Evolutionary conservation across 495 filamentous ascomycete species (phyloP), one percentile per base, ranked within the genome.

Genomic region (Pyrenula massariospora): DNA sequence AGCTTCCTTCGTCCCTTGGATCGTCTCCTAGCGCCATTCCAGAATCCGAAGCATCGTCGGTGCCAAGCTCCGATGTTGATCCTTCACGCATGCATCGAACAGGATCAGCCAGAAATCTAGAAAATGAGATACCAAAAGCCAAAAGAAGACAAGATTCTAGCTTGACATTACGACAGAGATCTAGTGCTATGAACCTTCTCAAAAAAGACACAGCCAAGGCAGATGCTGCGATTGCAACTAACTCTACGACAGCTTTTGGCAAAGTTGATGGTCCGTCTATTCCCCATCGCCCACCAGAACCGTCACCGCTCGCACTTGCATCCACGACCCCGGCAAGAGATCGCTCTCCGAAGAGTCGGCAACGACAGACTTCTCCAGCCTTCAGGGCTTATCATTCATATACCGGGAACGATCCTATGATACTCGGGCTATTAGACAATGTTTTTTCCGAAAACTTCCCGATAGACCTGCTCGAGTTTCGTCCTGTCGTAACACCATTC

Each of bases 371-470:
- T 42, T 42, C 15, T 15, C 15, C 31, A 15, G 31, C 31, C 8
- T 42, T 15, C 15, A 42, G 31, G 15, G 31, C 5, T 42, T 42
- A 42, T 15, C 89, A 94, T 63, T 85, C 85, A 0, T 96, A 96
- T 63, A 70, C 73, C n/a, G 93, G 92, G 2, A 86, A 90, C 65
- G 90, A 99, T 62, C 94, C 92, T 5, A 86, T 78, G 54, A 84
- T 97, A 15, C 71, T 96, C 51, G 86, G 81, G 61, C 83, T 97
- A 67, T 75, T 99, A 2, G 88, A 97, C 64, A 81, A 84, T 25
- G 86, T 96, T 62, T 96, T 91, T 63, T 76, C 91, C 2, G 91
- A 96, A 56, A 94, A 91, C 60, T 95, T 89, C 65, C 91, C 93
- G 0, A 73, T 77, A 55, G 77, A 80, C 54, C 74, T 90, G 22